Evolutionary conservation across 2,329 filamentous ascomycete species (phyloP).

Genomic region (Pseudogymnoascus sp.): DNA sequence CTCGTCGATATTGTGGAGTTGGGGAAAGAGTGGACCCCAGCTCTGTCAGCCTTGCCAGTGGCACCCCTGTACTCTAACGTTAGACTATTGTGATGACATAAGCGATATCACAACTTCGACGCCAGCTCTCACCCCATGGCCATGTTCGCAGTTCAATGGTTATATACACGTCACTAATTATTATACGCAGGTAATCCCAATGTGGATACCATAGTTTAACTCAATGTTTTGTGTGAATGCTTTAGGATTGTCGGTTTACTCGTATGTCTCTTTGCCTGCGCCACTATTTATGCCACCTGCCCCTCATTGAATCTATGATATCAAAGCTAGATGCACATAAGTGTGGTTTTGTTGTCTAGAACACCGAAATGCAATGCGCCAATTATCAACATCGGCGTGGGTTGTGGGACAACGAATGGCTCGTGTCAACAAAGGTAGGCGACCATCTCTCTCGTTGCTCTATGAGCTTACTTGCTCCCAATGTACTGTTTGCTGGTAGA

Average conservation of each 20-base stretch:
- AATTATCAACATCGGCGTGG: background rate
- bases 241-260: background rate
- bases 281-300: background rate
- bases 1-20: slow-evolving; percentile 4
- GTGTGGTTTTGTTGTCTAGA: background rate
- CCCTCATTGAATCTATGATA: background rate
- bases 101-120: background rate
- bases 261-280: background rate
- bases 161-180: background rate
- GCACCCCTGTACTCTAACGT: background rate
- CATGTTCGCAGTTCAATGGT: background rate
- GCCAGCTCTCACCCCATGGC: background rate
- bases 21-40: background rate
- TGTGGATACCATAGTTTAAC: background rate
- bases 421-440: background rate
- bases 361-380: background rate
- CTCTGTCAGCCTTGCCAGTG: background rate
- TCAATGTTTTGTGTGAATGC: background rate
- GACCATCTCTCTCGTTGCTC: background rate
- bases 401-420: background rate
- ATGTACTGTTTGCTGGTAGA: background rate
- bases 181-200: background rate
- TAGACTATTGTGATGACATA: background rate
- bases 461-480: background rate
- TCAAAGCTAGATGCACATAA: background rate